phyloP scores from a whole-genome alignment of 23 red algal genomes.

The Porphyridium purpureum region DNA sequence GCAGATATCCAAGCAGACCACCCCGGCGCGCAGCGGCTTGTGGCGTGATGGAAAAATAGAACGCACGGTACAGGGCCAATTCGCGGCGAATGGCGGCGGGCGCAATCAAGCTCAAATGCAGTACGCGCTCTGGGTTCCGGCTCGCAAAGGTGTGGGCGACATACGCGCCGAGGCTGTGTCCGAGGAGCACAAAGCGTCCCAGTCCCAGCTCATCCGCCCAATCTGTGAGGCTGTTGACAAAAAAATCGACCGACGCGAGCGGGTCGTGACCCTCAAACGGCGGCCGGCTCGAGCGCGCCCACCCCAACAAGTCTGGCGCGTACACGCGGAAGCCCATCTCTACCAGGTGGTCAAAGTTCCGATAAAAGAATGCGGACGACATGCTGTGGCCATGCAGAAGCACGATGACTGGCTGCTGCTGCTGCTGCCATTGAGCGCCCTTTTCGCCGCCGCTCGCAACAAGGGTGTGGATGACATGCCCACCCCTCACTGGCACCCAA shows the following conservation, averaged over 20 bases:
- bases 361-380: slow-evolving; percentile 72
- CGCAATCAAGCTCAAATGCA: slow-evolving; percentile 43
- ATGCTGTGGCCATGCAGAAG: slow-evolving; percentile 90
- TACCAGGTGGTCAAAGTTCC: slow-evolving; percentile 66
- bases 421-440: too few relatives aligned
- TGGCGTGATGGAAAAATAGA: slow-evolving; percentile 78
- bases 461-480: too few relatives aligned
- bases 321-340: slow-evolving; percentile 23
- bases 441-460: too few relatives aligned
- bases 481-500: too few relatives aligned
- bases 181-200: slow-evolving; percentile 43
- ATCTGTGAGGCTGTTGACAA: slow-evolving; percentile 3
- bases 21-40: slow-evolving; percentile 53
- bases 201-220: background rate
- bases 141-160: slow-evolving; percentile 33
- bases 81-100: slow-evolving; percentile 48
- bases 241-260: slow-evolving; percentile 20
- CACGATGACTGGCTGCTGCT: too few relatives aligned
- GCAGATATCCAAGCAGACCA: slow-evolving; percentile 61
- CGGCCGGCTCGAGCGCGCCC: slow-evolving; percentile 59
- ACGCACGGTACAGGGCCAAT: slow-evolving; percentile 28
- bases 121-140: slow-evolving; percentile 9
- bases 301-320: slow-evolving; percentile 74
- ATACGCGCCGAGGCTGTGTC: slow-evolving; percentile 78
- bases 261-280: slow-evolving; percentile 14